Percentiles rank a stretch among this genome's conserved stretches.
Conservation (phyloP, 2,329 filamentous ascomycete species). For the Pseudocercospora fijiensis region DNA sequence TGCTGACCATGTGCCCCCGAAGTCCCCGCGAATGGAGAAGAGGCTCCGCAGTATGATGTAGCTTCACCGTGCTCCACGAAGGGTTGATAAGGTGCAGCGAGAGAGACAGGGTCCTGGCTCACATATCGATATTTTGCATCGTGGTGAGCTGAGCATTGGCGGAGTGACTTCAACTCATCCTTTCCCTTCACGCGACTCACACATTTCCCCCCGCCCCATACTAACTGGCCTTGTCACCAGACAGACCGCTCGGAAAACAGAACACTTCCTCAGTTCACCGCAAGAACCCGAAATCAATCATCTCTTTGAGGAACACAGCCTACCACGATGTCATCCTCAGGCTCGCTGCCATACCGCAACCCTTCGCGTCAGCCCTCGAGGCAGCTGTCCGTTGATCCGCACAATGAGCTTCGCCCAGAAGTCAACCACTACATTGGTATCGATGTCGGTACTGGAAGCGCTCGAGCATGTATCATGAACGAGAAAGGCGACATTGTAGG, state of each 20-base stretch:
- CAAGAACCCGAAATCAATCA: not conserved
- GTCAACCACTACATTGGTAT: constrained; percentile 74
- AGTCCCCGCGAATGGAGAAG: not conserved
- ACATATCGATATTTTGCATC: constrained; percentile 1
- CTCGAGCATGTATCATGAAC: constrained; percentile 93
- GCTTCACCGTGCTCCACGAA: constrained; percentile 5
- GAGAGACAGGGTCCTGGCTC: constrained; percentile 10
- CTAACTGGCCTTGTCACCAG: not conserved
- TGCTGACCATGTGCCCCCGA: not conserved
- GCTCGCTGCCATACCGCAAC: constrained; percentile 36
- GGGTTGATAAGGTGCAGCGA: not conserved
- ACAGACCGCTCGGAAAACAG: not conserved
- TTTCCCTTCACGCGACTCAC: not conserved
- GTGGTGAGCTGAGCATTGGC: constrained; percentile 6
- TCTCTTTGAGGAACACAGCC: not conserved
- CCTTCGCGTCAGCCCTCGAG: constrained; percentile 44
- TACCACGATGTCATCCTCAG: constrained; percentile 13
- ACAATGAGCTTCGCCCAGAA: constrained; percentile 58
- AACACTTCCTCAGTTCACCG: not conserved
- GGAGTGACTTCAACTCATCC: not conserved
- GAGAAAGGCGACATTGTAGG: constrained; percentile 80
- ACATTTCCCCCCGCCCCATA: not conserved
- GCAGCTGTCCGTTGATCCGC: constrained; percentile 52
- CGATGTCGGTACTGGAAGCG: constrained; percentile 94
- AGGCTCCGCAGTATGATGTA: constrained; percentile 18